Evolutionary conservation across 2,329 filamentous ascomycete species (phyloP).

Genomic region (Neoscytalidium dimidiatum): DNA sequence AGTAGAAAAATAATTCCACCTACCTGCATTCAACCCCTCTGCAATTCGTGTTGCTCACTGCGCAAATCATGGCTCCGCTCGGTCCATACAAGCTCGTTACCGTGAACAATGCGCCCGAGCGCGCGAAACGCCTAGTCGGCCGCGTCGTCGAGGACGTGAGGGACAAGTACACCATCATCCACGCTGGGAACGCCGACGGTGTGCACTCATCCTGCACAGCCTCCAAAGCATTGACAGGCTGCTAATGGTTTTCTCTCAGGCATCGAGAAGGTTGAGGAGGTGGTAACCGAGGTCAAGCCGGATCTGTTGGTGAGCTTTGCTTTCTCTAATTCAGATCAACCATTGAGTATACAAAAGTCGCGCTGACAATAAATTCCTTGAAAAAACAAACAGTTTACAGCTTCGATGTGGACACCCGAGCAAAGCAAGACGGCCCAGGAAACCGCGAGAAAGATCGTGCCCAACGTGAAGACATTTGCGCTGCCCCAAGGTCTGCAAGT

Average conservation of each 20-base stretch:
- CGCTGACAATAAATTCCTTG: background rate
- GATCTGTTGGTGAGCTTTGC: conserved; percentile 53
- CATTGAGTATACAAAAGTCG: background rate
- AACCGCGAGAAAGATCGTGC: conserved; percentile 48
- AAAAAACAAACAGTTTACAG: conserved; percentile 64
- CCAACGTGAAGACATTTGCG: conserved; percentile 54
- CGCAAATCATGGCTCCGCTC: conserved; percentile 21
- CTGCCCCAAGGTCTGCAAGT: conserved; percentile 58
- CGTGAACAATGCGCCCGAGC: conserved; percentile 67
- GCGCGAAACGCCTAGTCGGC: conserved; percentile 64
- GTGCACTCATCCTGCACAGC: too few species aligned
- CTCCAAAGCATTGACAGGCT: background rate
- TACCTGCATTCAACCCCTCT: background rate
- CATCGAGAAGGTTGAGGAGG: conserved; percentile 54
- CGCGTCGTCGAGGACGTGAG: conserved; percentile 62
- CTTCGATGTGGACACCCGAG: conserved; percentile 60
- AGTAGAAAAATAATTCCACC: background rate
- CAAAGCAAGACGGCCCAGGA: conserved; percentile 49
- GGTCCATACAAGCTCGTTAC: conserved; percentile 66
- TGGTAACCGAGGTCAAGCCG: conserved; percentile 55
- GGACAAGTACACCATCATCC: conserved; percentile 63
- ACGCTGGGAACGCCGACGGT: conserved; percentile 66
- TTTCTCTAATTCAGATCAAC: background rate
- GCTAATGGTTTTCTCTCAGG: conserved; percentile 31
- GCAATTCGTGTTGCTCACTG: too few species aligned